Conservation (phyloP, 345 rosid genomes). For the Aethionema arabicum region DNA sequence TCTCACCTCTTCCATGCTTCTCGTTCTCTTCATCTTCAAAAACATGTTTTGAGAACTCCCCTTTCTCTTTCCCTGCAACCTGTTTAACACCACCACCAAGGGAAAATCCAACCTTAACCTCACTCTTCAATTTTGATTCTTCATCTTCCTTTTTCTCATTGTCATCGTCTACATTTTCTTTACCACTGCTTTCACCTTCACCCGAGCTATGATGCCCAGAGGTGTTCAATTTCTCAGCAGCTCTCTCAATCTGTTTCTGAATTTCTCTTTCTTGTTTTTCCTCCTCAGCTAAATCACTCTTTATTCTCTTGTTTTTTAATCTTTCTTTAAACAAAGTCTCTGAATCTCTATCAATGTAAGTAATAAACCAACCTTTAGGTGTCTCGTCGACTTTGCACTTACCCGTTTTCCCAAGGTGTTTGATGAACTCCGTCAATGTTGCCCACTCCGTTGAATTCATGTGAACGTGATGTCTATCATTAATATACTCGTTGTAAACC, state of each 20-base stretch:
- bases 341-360: constrained; percentile 79
- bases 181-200: constrained; percentile 34
- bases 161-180: constrained; percentile 11
- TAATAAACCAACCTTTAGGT: constrained; percentile 96
- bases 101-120: constrained; percentile 70
- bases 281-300: constrained; percentile 78
- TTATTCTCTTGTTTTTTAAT: constrained; percentile 76
- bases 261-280: constrained; percentile 91
- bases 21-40: constrained; percentile 57
- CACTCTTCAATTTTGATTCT: constrained; percentile 55
- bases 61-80: constrained; percentile 44
- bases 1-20: constrained; percentile 37
- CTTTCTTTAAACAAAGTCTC: constrained; percentile 86
- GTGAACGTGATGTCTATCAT: constrained; percentile 86
- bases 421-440: constrained; percentile 82
- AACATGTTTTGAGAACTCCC: constrained; percentile 49
- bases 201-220: constrained; percentile 12
- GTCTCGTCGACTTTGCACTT: constrained; percentile 97
- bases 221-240: constrained; percentile 43
- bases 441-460: constrained; percentile 97
- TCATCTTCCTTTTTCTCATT: constrained; percentile 32
- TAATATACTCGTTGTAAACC: constrained; percentile 85
- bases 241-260: constrained; percentile 77
- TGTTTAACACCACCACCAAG: constrained; percentile 43
- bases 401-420: constrained; percentile 74